Evolutionary conservation across 192 early-diverging fungal genomes (phyloP), one percentile per base, ranked within the genome.

Genomic region (Backusella psychrophila): DNA sequence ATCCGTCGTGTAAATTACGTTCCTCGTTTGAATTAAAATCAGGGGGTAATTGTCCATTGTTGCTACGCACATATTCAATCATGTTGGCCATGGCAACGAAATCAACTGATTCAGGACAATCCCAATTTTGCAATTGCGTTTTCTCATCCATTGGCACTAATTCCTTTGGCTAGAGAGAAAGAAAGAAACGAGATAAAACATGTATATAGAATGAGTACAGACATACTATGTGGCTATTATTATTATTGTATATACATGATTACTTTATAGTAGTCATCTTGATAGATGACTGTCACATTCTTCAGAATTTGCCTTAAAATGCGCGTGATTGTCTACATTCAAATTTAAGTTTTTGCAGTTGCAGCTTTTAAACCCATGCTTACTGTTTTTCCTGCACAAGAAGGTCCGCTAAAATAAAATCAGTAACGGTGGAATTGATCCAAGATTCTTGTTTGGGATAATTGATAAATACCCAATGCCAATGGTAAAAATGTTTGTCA

Each of bases 261-360:
- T 82, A 81, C 77, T 72, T 89, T 87, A 79, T 90, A 95, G 83
- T 90, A 95, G 75, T 92, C 89, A 80, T 95, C 94, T 75, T 95
- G 94, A 75, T 92, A 90, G 23, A 94, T 71, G 11, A 91, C 78
- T 15, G 85, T 79, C 7, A 83, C 84, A 52, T 89, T 89, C 7
- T 92, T 91, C 6, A 95, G 79, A 39, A 93, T 79, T 36, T 86
- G 83, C 36, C 78, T 69, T 17, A 94, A 80, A 34, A 85, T 86
- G n/a, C 89, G 84, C 0, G 89, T 85, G 7, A 93, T 71, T 1
- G 90, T 90, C 80, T 87, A 76, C 1, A 66, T 71, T 56, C 29
- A 21, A 59, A 17, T 29, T 31, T 56, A 71, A 41, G 38, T 31
- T 39, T 12, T 41, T 12, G 46, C 41, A 21, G 6, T 41, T 26